Evolutionary conservation across 192 early-diverging fungal species (phyloP), one percentile per base, ranked within the genome.

Genomic region (Linnemannia exigua): DNA sequence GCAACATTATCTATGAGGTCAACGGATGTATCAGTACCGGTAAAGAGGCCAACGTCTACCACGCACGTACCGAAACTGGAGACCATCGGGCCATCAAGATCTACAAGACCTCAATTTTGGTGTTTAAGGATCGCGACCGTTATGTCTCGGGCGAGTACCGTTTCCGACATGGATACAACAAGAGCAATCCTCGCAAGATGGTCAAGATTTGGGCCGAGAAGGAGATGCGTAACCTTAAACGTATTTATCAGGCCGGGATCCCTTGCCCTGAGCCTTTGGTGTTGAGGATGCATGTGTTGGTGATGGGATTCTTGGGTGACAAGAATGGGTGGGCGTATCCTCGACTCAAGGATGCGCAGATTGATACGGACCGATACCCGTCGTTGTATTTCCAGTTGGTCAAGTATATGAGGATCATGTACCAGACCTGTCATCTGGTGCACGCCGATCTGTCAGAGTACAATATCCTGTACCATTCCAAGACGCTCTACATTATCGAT

Each of bases 11-110:
- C 74, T 94, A 96, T 81, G 96, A 97, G 79, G 94, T 99, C 76
- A 97, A 99, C 82, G 98, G 98, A 1, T 99, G 98, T 88, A 94
- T 99, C 66, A 97, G 95, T 84, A 99, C 98, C 0, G 98, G 98
- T 17, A 99, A 99, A 84, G 98, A 99, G 80, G 98, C 98, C 77
- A 99, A 99, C 87, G 98, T 99, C 22, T 99, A 99, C 79, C 98
- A 99, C 74, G 98, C 98, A 11, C 89, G 92, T 20, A 98, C 97
- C 15, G 96, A 96, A 66, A 80, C 89, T 17, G 96, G 95, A 36
- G 88, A 91, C 54, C 97, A 98, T 81, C 89, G 95, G 8, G 97
- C 98, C 12, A 96, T 99, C 82, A 99, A 99, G 81, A 94, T 99
- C 44, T 99, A 99, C 91, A 99, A 99, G 82, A 99, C 98, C 33